Conservation (phyloP, 169 alveolate genomes). For the Cardiosporidium cionae region DNA sequence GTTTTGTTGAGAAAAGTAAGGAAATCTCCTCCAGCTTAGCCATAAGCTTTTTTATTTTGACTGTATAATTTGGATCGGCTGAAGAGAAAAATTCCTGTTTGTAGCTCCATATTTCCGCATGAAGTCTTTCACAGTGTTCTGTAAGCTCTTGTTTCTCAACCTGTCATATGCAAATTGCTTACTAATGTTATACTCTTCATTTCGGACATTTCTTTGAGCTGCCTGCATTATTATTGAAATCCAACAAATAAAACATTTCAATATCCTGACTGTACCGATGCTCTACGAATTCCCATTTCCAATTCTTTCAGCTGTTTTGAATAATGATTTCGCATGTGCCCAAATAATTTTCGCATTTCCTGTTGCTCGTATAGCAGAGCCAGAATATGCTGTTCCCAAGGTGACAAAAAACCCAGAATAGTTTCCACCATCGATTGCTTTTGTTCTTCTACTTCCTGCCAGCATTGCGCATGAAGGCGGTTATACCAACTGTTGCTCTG, state of each 20-base stretch:
- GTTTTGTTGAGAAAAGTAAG: constrained; percentile 39
- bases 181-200: not conserved
- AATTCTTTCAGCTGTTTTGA: constrained; percentile 39
- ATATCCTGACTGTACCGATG: constrained; percentile 19
- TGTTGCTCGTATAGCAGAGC: constrained; percentile 60
- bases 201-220: not conserved
- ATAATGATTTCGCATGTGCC: constrained; percentile 46
- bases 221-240: not conserved
- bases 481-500: constrained; percentile 8
- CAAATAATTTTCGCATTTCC: constrained; percentile 51
- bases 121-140: constrained; percentile 49
- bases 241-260: not conserved
- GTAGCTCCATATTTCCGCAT: constrained; percentile 40
- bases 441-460: constrained; percentile 39
- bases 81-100: constrained; percentile 36
- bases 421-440: constrained; percentile 39
- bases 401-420: constrained; percentile 44
- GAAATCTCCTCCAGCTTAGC: constrained; percentile 52
- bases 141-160: constrained; percentile 53
- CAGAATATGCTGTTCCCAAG: constrained; percentile 61
- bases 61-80: constrained; percentile 49
- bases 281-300: constrained; percentile 43
- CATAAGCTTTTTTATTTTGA: constrained; percentile 55
- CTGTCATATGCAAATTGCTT: constrained; percentile 11
- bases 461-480: constrained; percentile 19